Conservation (phyloP, 148 eudicot genomes). For the Camellia sinensis region DNA sequence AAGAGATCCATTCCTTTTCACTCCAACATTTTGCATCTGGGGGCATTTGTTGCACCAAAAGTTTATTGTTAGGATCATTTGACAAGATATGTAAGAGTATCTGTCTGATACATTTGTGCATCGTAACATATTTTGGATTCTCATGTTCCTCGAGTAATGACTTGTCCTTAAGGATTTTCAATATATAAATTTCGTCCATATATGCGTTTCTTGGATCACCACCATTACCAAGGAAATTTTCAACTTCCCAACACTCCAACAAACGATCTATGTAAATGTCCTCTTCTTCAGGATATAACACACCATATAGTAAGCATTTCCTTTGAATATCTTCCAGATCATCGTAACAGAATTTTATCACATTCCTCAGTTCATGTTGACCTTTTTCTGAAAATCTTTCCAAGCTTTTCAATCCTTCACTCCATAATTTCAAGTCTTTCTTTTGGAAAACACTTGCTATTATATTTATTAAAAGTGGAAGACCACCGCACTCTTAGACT, state of each 20-base stretch:
- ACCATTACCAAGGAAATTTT: neutral
- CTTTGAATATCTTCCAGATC: constrained; percentile 4
- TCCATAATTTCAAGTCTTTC: constrained; percentile 9
- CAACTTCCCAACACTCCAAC: constrained; percentile 17
- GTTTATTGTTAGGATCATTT: neutral
- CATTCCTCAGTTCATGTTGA: neutral
- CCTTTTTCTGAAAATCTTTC: constrained; percentile 10
- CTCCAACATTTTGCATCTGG: neutral
- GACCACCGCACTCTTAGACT: constrained; percentile 4
- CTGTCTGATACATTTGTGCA: constrained; percentile 12
- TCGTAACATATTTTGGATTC: neutral
- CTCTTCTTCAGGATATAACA: constrained; percentile 20
- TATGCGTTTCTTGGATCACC: neutral
- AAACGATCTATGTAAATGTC: constrained; percentile 13
- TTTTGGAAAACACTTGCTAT: constrained; percentile 12
- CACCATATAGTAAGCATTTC: constrained; percentile 22
- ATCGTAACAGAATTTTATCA: constrained; percentile 17
- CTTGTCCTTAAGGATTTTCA: neutral
- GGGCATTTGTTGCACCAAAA: constrained; percentile 8
- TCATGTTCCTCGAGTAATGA: constrained; percentile 13
- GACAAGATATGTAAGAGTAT: neutral
- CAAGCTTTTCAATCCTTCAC: constrained; percentile 7
- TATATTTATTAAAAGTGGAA: constrained; percentile 17
- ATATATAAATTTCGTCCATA: neutral
- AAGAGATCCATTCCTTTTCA: constrained; percentile 13